Base-by-base conservation (phyloP, 2,329 filamentous ascomycete genomes). In the Aspergillus thermomutatus region DNA sequence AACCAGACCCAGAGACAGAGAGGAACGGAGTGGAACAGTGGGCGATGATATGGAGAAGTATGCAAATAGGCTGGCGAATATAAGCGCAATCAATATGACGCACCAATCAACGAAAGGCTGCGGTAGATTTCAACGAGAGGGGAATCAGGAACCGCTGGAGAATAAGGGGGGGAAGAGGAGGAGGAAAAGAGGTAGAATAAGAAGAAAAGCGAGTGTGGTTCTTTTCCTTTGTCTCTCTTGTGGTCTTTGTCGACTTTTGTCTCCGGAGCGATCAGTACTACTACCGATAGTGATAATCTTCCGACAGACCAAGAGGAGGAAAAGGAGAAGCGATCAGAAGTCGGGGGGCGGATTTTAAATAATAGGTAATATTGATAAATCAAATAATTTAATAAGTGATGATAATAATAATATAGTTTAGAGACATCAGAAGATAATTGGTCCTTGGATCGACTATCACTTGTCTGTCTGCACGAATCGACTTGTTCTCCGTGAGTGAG, bases 161-260 rank as follows among this genome's bases (percentile, higher is more conserved):
- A 21, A n/a, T 27, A 49, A 43, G 34, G 43, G 40, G 11, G n/a
- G 11, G 40, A 52, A 47, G 53, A 60, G 61, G 49, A 53, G 41
- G 41, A 37, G 49, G 17, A 49, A 55, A 52, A 48, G 45, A 45
- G 26, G 48, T 40, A 59, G 56, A 52, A 55, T 23, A 21, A 34
- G 50, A 27, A 46, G 25, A 43, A 43, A 47, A 51, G 27, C 8
- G 53, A 54, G 41, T 23, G 41, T 45, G 41, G 11, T 45, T 23
- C 41, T 45, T 45, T 45, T 11, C 41, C 21, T 45, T 45, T 45
- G 41, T 7, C 41, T 21, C 41, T 45, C n/a, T 21, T 19, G 41
- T 10, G 41, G 9, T 23, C 41, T 45, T 45, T 45, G 41, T 45
- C 19, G 21, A 45, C 41, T 23, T 5, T 43, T 23, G 8, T 23